Percentiles rank a stretch among this genome's conserved stretches.
Evolutionary conservation across 768 basidiomycete genomes (phyloP).

Genomic region (Amanita molliuscula): DNA sequence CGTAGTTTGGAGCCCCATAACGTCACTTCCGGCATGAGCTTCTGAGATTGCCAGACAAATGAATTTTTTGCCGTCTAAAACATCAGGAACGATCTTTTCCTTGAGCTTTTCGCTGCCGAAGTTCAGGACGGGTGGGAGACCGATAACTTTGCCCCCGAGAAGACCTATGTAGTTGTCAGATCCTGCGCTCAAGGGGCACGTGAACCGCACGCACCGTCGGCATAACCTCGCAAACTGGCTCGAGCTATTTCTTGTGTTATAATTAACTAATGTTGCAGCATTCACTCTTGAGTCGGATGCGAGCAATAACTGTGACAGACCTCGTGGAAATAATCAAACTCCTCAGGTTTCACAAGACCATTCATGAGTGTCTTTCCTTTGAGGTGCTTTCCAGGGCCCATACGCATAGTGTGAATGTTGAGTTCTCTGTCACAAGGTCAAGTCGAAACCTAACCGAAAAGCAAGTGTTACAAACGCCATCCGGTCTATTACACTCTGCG

Average conservation of each 20-base stretch:
- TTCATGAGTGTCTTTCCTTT: constrained; percentile 73
- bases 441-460: constrained; percentile 33
- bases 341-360: constrained; percentile 75
- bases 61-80: constrained; percentile 69
- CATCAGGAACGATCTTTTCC: constrained; percentile 51
- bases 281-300: background rate
- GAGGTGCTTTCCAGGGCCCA: constrained; percentile 92
- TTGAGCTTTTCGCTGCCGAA: constrained; percentile 63
- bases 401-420: constrained; percentile 82
- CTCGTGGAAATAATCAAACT: constrained; percentile 89
- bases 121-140: constrained; percentile 83
- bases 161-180: constrained; percentile 31
- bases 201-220: constrained; percentile 44
- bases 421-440: constrained; percentile 42
- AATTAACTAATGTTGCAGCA: constrained; percentile 39
- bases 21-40: constrained; percentile 82
- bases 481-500: constrained; percentile 67
- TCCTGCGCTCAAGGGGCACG: background rate
- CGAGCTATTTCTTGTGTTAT: constrained; percentile 78
- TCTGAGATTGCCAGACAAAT: constrained; percentile 86
- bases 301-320: constrained; percentile 17
- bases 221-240: constrained; percentile 67
- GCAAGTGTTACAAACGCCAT: constrained; percentile 61
- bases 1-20: constrained; percentile 66
- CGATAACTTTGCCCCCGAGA: constrained; percentile 73